These are phyloP conservation scores for Xanthoconium stramineum DNA, from an alignment of 768 basidiomycete species.

Conservation along the genomic window DNA sequence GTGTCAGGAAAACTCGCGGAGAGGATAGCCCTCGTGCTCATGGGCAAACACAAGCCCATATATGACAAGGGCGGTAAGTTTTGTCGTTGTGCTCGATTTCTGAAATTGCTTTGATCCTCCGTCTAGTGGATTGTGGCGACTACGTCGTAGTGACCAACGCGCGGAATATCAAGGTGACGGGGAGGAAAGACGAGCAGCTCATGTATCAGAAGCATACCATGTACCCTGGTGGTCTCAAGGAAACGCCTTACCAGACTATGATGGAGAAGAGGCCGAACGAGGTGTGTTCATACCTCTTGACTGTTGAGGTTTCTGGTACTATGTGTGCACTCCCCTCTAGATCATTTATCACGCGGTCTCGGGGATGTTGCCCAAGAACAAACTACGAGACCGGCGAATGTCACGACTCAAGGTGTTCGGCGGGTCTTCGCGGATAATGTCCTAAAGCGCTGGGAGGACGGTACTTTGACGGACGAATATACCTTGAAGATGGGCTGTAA, in stretches of 20 bases:
- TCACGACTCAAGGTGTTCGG: constrained; percentile 89
- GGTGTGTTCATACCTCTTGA: constrained; percentile 44
- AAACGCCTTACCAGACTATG: constrained; percentile 82
- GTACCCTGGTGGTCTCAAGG: constrained; percentile 91
- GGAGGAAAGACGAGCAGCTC: constrained; percentile 83
- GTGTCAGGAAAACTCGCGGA: constrained; percentile 94
- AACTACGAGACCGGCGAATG: constrained; percentile 82
- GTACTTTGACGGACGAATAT: constrained; percentile 51
- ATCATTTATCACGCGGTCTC: constrained; percentile 95
- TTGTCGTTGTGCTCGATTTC: not conserved
- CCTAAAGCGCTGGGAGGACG: constrained; percentile 81
- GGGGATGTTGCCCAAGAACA: constrained; percentile 99
- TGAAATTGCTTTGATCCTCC: not conserved
- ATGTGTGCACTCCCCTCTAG: constrained; percentile 38
- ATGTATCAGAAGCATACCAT: constrained; percentile 88
- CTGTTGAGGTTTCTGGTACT: not conserved
- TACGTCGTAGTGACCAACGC: constrained; percentile 96
- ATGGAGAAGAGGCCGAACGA: constrained; percentile 85
- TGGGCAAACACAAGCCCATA: constrained; percentile 99
- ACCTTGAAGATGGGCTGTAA: constrained; percentile 25
- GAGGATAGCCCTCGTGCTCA: constrained; percentile 90
- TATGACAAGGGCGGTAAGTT: constrained; percentile 89
- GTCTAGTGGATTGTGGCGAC: constrained; percentile 93
- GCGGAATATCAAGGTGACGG: constrained; percentile 77
- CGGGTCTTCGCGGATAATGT: constrained; percentile 72